Base-by-base conservation (phyloP, 148 eudicot species). In the Polygonum aviculare region DNA sequence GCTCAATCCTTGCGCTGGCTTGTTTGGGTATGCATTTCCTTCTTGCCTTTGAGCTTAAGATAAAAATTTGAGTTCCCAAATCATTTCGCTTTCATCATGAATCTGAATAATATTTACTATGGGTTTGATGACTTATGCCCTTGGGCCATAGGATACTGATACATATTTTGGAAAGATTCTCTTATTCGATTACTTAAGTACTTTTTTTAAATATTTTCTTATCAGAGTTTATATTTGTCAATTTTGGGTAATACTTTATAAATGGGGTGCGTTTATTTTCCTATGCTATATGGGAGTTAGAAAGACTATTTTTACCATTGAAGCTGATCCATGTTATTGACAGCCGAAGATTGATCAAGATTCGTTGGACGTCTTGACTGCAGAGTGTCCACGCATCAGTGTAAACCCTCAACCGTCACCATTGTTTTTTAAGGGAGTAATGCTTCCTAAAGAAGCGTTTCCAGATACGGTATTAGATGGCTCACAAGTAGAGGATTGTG, bases 1-100 rank as follows among this genome's bases (percentile, higher is more conserved):
- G 93, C 87, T 77, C 85, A 86, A 39, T 90, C 96, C 31, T 75
- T 94, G 69, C 90, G 88, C 60, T 94, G 98, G 98, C 93, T 94
- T 80, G 84, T 92, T n/a, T 94, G 98, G 98, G 98, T 94, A 94
- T 73, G 88, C 5, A 21, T 39, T 60, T 78, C 60, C 38, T 59
- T 65, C n/a, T 65, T 33, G n/a, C 35, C 40, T 33, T 22, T 22
- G 18, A 63, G 9, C 41, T 65, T 35, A 11, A 4, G 2, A 15
- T 63, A 16, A 33, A 3, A 12, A 1, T 39, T 7, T 65, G n/a
- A 57, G 31, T 7, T 8, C 12, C 63, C 65, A 59, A 59, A 59
- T 2, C 12, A 14, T 59, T 21, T 21, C 5, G 1, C 8, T 47
- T 77, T 19, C 75, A 71, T 36, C 72, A 69, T 18, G 39, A 63